These are phyloP conservation scores for Lactifluus pinguis DNA, from an alignment of 768 basidiomycete species.

Conservation along the genomic window DNA sequence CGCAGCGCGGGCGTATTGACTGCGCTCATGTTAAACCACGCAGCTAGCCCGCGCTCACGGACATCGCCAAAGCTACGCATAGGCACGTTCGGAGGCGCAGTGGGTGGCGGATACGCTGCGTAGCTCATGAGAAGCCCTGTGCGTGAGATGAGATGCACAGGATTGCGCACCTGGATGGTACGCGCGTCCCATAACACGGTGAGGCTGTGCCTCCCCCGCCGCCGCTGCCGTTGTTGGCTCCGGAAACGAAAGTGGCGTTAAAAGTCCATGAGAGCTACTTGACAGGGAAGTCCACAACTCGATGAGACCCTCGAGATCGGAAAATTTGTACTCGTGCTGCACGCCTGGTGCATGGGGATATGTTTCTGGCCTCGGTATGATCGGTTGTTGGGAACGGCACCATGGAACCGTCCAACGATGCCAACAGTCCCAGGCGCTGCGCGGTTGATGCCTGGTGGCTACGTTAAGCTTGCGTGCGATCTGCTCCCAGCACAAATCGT, in stretches of 20 bases:
- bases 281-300: conserved; percentile 12
- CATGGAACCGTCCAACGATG: conserved; percentile 20
- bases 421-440: conserved; percentile 20
- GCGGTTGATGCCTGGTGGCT: not conserved
- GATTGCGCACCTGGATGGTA: conserved; percentile 18
- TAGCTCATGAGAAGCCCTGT: not conserved
- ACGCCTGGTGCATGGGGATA: conserved; percentile 18
- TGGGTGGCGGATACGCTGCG: conserved; percentile 14
- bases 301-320: conserved; percentile 12
- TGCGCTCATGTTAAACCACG: conserved; percentile 18
- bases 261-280: not conserved
- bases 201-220: not conserved
- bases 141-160: not conserved
- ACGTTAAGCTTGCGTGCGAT: conserved; percentile 10
- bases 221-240: not conserved
- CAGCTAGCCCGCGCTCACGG: conserved; percentile 8
- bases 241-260: not conserved
- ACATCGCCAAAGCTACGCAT: conserved; percentile 14
- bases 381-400: not conserved
- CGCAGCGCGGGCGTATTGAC: conserved; percentile 14
- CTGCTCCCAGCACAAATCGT: conserved; percentile 11
- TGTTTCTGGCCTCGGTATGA: not conserved
- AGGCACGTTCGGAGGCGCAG: conserved; percentile 13
- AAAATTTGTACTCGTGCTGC: conserved; percentile 12
- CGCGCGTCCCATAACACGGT: not conserved